Percentiles rank a stretch among this genome's conserved stretches.
These are phyloP conservation scores for Backusella psychrophila DNA, from an alignment of 192 early-diverging fungal genomes.

Conservation along the genomic window DNA sequence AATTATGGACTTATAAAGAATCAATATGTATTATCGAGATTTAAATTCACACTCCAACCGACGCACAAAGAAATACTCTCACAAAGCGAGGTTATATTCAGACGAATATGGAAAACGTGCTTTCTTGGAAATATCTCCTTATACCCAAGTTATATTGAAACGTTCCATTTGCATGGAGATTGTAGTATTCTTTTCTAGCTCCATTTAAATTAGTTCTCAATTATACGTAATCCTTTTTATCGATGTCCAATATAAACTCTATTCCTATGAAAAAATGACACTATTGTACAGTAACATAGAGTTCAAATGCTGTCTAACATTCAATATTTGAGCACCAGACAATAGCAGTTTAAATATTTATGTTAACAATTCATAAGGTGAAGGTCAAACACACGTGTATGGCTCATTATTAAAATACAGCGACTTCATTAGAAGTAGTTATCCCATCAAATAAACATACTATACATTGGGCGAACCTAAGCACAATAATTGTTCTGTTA, in stretches of 20 bases:
- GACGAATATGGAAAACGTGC: not conserved
- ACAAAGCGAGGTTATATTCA: not conserved
- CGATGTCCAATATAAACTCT: not conserved
- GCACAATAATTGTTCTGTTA: no score
- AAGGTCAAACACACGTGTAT: not conserved
- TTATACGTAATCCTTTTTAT: not conserved
- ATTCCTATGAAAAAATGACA: not conserved
- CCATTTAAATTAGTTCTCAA: not conserved
- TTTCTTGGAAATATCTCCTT: not conserved
- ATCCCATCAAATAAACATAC: not conserved
- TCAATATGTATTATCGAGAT: not conserved
- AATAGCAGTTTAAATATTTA: slow-evolving; percentile 1
- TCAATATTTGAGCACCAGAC: not conserved
- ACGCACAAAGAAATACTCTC: not conserved
- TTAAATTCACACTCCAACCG: not conserved
- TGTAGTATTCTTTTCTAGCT: not conserved
- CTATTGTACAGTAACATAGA: not conserved
- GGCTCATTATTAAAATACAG: not conserved
- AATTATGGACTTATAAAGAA: not conserved
- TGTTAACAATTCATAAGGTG: not conserved
- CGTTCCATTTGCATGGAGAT: not conserved
- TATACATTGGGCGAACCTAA: not conserved
- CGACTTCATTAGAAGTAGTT: not conserved
- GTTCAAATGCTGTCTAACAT: not conserved
- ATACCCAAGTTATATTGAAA: not conserved